Conservation (phyloP, 1,139 yeast genomes). For the Hansenula anomala region DNA sequence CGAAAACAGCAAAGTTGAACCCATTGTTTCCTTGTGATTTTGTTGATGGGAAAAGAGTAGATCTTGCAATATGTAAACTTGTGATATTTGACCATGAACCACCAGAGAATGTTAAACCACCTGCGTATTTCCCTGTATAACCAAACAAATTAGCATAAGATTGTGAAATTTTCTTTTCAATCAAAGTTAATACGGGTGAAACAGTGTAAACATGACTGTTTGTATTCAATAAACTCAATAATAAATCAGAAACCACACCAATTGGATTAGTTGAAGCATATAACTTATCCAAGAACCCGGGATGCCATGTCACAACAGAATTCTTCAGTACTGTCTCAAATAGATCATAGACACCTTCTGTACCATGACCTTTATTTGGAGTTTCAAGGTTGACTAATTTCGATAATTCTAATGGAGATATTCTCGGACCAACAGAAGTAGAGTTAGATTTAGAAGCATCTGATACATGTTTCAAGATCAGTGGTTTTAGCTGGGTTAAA, state of each 20-base stretch:
- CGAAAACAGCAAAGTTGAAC: constrained; percentile 61
- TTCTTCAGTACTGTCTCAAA: constrained; percentile 58
- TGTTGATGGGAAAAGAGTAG: constrained; percentile 64
- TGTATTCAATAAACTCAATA: constrained; percentile 70
- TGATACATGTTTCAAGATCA: constrained; percentile 19
- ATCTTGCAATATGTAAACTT: constrained; percentile 72
- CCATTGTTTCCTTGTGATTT: constrained; percentile 53
- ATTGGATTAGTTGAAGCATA: constrained; percentile 84
- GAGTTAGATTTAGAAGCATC: constrained; percentile 13
- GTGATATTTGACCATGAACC: constrained; percentile 88
- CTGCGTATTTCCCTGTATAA: constrained; percentile 49
- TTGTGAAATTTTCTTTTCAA: constrained; percentile 65
- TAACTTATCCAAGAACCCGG: constrained; percentile 79
- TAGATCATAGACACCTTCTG: constrained; percentile 38
- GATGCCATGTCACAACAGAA: constrained; percentile 84
- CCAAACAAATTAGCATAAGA: constrained; percentile 70
- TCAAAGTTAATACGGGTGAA: constrained; percentile 72
- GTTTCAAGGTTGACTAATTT: constrained; percentile 20
- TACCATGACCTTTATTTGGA: constrained; percentile 31
- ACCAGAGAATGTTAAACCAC: constrained; percentile 84
- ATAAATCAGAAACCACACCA: constrained; percentile 70
- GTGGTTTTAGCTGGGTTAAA: constrained; percentile 31
- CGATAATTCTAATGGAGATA: constrained; percentile 14
- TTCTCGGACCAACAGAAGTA: constrained; percentile 13
- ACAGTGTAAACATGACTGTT: constrained; percentile 86